Conservation (phyloP, 306 rosid species). For the Sicyos edulis region DNA sequence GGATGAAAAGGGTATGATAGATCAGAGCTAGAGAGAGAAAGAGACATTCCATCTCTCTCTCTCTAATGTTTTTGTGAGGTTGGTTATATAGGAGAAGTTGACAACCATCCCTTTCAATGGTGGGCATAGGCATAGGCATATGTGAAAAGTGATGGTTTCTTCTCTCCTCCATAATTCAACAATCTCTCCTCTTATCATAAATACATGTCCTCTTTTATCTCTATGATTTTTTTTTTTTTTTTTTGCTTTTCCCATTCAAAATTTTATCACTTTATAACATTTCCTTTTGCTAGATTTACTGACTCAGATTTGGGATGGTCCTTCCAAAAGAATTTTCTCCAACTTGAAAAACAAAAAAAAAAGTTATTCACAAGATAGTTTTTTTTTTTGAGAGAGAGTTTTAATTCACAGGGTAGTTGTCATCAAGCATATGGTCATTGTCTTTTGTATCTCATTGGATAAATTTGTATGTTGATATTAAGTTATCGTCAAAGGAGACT, state of each 20-base stretch:
- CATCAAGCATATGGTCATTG: too few relatives aligned
- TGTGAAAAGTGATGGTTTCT: conserved; percentile 23
- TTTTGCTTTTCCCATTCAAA: neutral
- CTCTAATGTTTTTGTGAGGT: neutral
- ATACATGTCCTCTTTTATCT: neutral
- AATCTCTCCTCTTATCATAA: neutral
- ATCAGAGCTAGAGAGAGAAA: neutral
- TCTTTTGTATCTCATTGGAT: too few relatives aligned
- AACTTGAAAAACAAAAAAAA: neutral
- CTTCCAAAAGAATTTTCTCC: neutral
- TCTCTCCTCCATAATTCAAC: neutral
- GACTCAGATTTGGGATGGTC: conserved; percentile 16
- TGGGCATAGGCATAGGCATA: neutral
- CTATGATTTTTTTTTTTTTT: too few relatives aligned
- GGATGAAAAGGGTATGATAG: too few relatives aligned
- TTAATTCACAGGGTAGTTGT: too few relatives aligned
- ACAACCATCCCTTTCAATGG: conserved; percentile 24
- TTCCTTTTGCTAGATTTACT: conserved; percentile 9
- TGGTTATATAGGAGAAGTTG: neutral
- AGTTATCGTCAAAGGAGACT: too few relatives aligned
- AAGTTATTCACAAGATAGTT: too few relatives aligned
- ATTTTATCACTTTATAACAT: neutral
- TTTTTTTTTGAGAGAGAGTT: too few relatives aligned
- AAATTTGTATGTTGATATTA: too few relatives aligned
- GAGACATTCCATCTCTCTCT: neutral